Evolutionary conservation across 2,329 filamentous ascomycete genomes (phyloP).

Genomic region (Boeremia lycopersici): DNA sequence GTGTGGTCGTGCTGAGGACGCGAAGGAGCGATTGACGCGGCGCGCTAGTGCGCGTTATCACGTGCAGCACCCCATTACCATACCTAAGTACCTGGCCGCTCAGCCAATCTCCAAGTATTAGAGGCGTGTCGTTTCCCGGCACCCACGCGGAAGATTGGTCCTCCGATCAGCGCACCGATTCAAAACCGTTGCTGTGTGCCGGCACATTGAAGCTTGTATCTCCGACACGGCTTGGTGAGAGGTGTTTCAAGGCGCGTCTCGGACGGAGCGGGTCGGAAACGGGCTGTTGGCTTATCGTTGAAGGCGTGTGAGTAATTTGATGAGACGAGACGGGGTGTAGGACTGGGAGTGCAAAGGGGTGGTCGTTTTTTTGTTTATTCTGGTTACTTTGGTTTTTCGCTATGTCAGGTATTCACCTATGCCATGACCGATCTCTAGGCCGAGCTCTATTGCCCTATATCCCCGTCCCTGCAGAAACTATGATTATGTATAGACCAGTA

Average conservation of each 20-base stretch:
- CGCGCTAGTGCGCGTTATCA: conserved; percentile 8
- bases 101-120: not conserved
- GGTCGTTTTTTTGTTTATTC: not conserved
- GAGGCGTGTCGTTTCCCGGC: not conserved
- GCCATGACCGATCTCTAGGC: not conserved
- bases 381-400: too few species aligned
- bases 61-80: not conserved
- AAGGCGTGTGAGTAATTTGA: too few species aligned
- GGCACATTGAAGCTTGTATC: not conserved
- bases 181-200: not conserved
- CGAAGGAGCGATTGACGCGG: not conserved
- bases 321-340: too few species aligned
- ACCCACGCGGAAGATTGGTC: not conserved
- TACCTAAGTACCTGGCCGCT: too few species aligned
- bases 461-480: not conserved
- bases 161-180: not conserved
- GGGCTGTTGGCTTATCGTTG: too few species aligned
- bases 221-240: conserved; percentile 1
- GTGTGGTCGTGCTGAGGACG: not conserved
- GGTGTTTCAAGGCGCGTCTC: conserved; percentile 13
- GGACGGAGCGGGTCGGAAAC: not conserved
- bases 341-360: not conserved
- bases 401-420: not conserved
- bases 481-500: conserved; percentile 17
- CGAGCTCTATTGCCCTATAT: not conserved